phyloP scores from a whole-genome alignment of 441 rosid species.

The Gossypium laxum region DNA sequence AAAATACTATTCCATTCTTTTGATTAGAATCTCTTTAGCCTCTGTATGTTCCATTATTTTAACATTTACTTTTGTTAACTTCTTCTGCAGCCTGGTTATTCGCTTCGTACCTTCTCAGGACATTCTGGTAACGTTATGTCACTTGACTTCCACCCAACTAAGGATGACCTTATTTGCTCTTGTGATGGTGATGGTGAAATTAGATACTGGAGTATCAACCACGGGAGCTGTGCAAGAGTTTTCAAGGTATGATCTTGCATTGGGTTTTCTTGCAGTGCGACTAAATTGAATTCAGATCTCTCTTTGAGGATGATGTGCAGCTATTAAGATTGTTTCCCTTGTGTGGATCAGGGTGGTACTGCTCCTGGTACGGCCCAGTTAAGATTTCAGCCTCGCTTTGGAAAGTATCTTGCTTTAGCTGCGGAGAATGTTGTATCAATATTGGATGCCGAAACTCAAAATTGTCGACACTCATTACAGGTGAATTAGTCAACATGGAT shows the following conservation, averaged over 20 bases:
- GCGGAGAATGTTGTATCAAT: conserved; percentile 72
- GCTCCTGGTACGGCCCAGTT: conserved; percentile 63
- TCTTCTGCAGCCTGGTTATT: conserved; percentile 60
- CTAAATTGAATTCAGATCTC: background rate
- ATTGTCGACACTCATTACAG: conserved; percentile 65
- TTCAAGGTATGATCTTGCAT: conserved; percentile 52
- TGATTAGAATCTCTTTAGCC: background rate
- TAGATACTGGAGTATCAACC: conserved; percentile 82
- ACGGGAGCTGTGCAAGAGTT: conserved; percentile 63
- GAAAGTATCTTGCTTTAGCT: conserved; percentile 81
- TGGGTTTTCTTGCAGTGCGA: background rate
- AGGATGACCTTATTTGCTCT: conserved; percentile 81
- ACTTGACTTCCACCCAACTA: conserved; percentile 82
- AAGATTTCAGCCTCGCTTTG: conserved; percentile 81
- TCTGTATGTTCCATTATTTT: background rate
- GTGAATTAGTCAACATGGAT: conserved; percentile 24
- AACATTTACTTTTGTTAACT: background rate
- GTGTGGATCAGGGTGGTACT: conserved; percentile 58
- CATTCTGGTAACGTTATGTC: conserved; percentile 69
- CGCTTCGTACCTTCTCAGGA: conserved; percentile 66
- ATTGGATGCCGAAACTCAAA: conserved; percentile 73
- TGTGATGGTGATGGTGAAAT: conserved; percentile 80
- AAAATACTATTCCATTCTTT: background rate
- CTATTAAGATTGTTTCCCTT: background rate
- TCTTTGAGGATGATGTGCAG: background rate